A percentile compares a stretch with the other conserved stretches of the same genome.
These are phyloP conservation scores for Mercurialis annua DNA, from an alignment of 345 rosid genomes.

Conservation along the genomic window DNA sequence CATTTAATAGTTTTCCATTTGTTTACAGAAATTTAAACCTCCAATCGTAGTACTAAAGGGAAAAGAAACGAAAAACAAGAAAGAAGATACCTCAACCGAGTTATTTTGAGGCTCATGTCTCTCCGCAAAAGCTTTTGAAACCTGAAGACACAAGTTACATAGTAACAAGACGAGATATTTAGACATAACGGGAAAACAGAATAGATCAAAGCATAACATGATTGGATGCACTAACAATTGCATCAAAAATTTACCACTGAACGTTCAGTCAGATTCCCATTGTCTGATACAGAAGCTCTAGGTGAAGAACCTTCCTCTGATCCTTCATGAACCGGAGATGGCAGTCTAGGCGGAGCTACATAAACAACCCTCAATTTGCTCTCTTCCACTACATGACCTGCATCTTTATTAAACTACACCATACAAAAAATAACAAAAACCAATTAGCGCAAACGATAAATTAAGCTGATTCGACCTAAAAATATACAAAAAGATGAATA, in stretches of 20 bases:
- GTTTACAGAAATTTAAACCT: background rate
- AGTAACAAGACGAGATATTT: constrained; percentile 16
- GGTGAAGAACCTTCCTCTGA: constrained; percentile 87
- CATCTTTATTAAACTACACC: constrained; percentile 62
- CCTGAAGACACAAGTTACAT: constrained; percentile 33
- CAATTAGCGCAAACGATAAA: constrained; percentile 13
- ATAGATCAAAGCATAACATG: background rate
- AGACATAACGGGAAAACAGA: background rate
- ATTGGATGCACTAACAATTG: constrained; percentile 2
- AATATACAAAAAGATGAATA: background rate
- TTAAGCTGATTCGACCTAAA: background rate
- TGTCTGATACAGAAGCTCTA: constrained; percentile 60
- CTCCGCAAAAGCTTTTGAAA: constrained; percentile 42
- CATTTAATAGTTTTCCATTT: background rate
- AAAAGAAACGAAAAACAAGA: background rate
- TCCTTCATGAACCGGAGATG: constrained; percentile 74
- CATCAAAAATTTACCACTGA: constrained; percentile 47
- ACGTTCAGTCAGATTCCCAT: constrained; percentile 49
- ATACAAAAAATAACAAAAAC: constrained; percentile 2
- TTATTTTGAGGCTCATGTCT: constrained; percentile 45
- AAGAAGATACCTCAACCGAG: constrained; percentile 52
- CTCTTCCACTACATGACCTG: constrained; percentile 62
- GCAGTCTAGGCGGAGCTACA: constrained; percentile 71
- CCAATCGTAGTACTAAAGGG: background rate
- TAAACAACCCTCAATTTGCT: constrained; percentile 74